Evolutionary conservation across 2,329 filamentous ascomycete species (phyloP), one percentile per base, ranked within the genome.

Genomic region (Hymenoscyphus fructigenus): DNA sequence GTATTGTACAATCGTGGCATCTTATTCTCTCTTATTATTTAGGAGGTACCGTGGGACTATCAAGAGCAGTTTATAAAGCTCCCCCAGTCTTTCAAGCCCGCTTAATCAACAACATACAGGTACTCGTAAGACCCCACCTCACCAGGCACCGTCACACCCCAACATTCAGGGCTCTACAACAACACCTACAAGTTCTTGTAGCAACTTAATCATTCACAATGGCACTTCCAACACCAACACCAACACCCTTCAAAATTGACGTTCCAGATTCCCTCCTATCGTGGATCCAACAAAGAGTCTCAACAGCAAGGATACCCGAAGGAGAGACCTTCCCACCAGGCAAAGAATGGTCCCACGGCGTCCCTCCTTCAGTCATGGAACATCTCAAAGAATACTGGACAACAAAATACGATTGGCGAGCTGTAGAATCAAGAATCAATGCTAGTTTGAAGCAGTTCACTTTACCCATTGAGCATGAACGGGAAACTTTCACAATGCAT

Each of bases 401-500:
- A 2, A 67, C 69, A 3, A 63, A 71, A 29, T 76, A 73, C 59
- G 66, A 75, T 61, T 76, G 75, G 75, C 61, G 71, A 28, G 60
- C 67, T 7, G 65, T 70, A 0, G 71, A 76, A 67, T 63, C 67
- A 10, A 57, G 65, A n/a, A 67, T 76, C 44, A 76, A 76, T 65
- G 50, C 15, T 14, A 61, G 71, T 36, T 62, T 76, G 2, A 72
- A 65, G 3, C 72, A 74, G 67, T 76, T 73, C 63, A 75, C 71
- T 0, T 66, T 74, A 3, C 70, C 68, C 0, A 69, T 76, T 29
- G 64, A 66, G 20, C 62, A 74, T 69, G 66, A 69, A 72, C 32
- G 75, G 69, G 75, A 66, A 67, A 50, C 67, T 61, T 73, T 90
- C 29, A 79, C 85, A n/a, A 80, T 91, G 3, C 89, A 91, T 73